Evolutionary conservation across 176 grass and related monocot genomes (phyloP).

Genomic region (Carex littledalei): DNA sequence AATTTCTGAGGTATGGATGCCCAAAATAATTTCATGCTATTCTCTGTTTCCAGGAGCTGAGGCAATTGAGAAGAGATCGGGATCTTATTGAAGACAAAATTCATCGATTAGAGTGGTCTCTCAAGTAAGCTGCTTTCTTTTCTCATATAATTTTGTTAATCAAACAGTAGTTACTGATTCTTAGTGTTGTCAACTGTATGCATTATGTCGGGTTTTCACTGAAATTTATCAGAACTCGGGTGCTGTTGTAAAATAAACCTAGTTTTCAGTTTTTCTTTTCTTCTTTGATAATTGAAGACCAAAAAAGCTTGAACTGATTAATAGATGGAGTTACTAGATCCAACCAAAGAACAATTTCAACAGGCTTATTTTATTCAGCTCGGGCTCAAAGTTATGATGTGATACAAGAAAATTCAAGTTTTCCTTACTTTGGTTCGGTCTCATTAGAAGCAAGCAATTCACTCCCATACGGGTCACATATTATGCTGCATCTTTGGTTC

Average conservation of each 20-base stretch:
- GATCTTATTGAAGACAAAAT: slow-evolving; percentile 89
- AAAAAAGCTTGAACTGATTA: neutral
- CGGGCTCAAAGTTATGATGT: neutral
- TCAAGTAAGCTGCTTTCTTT: slow-evolving; percentile 52
- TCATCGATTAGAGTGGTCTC: slow-evolving; percentile 88
- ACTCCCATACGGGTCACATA: neutral
- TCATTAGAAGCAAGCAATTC: neutral
- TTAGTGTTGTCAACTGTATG: neutral
- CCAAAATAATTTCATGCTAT: neutral
- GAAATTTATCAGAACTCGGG: neutral
- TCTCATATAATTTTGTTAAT: slow-evolving; percentile 20
- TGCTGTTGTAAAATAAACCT: neutral
- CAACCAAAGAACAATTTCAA: neutral
- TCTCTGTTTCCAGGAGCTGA: slow-evolving; percentile 53
- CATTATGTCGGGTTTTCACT: neutral
- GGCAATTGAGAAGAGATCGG: slow-evolving; percentile 66
- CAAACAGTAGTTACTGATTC: neutral
- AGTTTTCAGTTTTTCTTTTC: neutral
- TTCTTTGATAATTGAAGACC: slow-evolving; percentile 1
- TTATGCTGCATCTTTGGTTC: neutral
- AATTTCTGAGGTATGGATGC: neutral
- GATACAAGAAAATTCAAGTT: neutral
- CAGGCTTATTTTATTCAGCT: neutral
- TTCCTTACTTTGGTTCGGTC: neutral
- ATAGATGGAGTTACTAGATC: neutral